phyloP scores from a whole-genome alignment of 768 basidiomycete species.

The Dioszegia hungarica region DNA sequence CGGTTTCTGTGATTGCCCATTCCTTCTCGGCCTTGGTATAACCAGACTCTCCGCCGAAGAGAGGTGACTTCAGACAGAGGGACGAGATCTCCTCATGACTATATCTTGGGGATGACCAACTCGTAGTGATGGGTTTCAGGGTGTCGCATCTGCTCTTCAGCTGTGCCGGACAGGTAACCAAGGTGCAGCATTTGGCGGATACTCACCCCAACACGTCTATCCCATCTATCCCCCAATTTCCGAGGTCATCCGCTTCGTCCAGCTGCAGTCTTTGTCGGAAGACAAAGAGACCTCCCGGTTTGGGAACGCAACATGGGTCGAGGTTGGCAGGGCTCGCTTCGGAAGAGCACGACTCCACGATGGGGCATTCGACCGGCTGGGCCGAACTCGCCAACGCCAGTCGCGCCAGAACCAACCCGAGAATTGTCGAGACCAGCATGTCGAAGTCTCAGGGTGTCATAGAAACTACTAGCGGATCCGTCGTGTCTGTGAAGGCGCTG shows the following conservation, averaged over 20 bases:
- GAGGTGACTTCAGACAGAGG: slow-evolving; percentile 25
- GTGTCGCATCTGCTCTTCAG: slow-evolving; percentile 32
- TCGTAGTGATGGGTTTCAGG: neutral
- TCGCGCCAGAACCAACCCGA: neutral
- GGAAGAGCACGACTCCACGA: slow-evolving; percentile 16
- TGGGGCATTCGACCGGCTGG: neutral
- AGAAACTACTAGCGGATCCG: too few species aligned
- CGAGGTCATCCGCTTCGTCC: slow-evolving; percentile 39
- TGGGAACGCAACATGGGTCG: slow-evolving; percentile 37
- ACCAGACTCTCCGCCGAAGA: slow-evolving; percentile 29
- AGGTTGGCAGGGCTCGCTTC: neutral
- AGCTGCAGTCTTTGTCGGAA: slow-evolving; percentile 46
- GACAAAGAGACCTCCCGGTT: slow-evolving; percentile 40
- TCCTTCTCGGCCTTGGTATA: slow-evolving; percentile 34
- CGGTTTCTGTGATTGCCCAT: slow-evolving; percentile 48
- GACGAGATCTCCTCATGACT: slow-evolving; percentile 42
- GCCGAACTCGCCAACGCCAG: neutral
- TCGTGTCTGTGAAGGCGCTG: too few species aligned
- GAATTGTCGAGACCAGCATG: neutral
- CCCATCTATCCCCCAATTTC: slow-evolving; percentile 46
- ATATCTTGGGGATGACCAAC: slow-evolving; percentile 21
- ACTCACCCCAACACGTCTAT: slow-evolving; percentile 39
- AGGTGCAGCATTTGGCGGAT: too few species aligned
- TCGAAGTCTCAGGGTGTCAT: too few species aligned
- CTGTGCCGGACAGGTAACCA: too few species aligned